These are phyloP conservation scores for Leishmania turanica DNA, from an alignment of 208 protist species.

Conservation along the genomic window DNA sequence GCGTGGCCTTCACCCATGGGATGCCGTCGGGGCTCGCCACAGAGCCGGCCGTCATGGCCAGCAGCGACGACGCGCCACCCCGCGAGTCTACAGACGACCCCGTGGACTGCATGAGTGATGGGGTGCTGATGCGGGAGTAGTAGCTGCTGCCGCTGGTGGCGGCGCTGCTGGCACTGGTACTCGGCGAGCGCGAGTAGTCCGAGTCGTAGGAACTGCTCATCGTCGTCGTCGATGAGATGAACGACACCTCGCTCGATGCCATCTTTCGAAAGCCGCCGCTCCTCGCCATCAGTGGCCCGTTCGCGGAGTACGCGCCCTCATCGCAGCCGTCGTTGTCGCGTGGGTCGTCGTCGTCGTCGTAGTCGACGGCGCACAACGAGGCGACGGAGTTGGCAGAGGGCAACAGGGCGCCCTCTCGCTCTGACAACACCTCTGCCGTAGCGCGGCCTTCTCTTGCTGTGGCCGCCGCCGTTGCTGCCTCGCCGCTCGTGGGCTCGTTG, in stretches of 20 bases:
- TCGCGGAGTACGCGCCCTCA: not conserved
- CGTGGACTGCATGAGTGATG: not conserved
- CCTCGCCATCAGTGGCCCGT: slow-evolving; percentile 1
- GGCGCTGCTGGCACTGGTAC: slow-evolving; percentile 2
- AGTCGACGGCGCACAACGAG: slow-evolving; percentile 1
- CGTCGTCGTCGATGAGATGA: not conserved
- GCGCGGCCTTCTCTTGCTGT: not conserved
- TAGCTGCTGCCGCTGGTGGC: slow-evolving; percentile 4
- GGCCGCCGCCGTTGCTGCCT: not conserved
- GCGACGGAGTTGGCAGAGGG: not conserved
- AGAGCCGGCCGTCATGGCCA: slow-evolving; percentile 4
- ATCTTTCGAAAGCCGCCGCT: not conserved
- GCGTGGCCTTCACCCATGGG: not conserved
- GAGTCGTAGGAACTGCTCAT: not conserved
- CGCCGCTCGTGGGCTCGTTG: not conserved
- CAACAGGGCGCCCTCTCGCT: not conserved
- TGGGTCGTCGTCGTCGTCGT: not conserved
- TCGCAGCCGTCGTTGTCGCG: not conserved
- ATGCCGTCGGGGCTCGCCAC: not conserved
- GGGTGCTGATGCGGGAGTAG: not conserved
- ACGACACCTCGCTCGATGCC: not conserved
- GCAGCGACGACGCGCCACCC: slow-evolving; percentile 1
- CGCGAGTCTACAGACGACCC: not conserved
- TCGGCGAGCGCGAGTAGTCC: not conserved
- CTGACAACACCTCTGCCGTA: not conserved